Percentiles rank a stretch among this genome's conserved stretches.
These are phyloP conservation scores for Tetrahymena thermophila DNA, from an alignment of 73 alveolate genomes.

Conservation along the genomic window DNA sequence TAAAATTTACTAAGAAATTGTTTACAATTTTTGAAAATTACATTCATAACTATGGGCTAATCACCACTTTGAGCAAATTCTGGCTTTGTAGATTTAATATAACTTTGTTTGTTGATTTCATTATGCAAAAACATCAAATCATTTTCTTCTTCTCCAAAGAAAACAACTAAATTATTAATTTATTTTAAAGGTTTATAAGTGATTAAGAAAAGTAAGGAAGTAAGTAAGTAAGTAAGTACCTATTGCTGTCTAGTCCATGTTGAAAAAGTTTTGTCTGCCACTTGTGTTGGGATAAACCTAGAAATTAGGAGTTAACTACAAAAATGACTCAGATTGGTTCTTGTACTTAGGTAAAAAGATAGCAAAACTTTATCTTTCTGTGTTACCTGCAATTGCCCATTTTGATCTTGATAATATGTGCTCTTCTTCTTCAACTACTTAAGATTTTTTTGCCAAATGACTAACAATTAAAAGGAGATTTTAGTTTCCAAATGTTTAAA, in stretches of 20 bases:
- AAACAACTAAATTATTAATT: neutral
- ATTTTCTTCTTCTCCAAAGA: neutral
- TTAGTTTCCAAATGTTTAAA: neutral
- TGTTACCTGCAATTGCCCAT: neutral
- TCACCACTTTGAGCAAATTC: neutral
- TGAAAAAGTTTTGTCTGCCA: neutral
- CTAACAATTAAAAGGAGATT: neutral
- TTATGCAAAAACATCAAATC: neutral
- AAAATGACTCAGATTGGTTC: neutral
- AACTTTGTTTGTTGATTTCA: neutral
- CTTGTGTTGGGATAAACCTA: neutral
- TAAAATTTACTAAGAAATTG: neutral
- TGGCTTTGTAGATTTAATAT: neutral
- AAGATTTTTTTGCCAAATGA: neutral
- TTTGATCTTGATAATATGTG: neutral
- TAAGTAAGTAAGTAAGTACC: neutral
- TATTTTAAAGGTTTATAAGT: neutral
- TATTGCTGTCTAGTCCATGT: neutral
- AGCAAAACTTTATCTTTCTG: neutral
- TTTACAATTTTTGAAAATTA: neutral
- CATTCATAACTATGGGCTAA: neutral
- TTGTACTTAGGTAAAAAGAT: neutral
- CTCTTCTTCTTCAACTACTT: neutral
- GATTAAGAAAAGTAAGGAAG: neutral
- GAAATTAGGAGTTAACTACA: neutral